Evolutionary conservation across 2,329 filamentous ascomycete genomes (phyloP), one percentile per base, ranked within the genome.

Genomic region (Fusarium albosuccineum): DNA sequence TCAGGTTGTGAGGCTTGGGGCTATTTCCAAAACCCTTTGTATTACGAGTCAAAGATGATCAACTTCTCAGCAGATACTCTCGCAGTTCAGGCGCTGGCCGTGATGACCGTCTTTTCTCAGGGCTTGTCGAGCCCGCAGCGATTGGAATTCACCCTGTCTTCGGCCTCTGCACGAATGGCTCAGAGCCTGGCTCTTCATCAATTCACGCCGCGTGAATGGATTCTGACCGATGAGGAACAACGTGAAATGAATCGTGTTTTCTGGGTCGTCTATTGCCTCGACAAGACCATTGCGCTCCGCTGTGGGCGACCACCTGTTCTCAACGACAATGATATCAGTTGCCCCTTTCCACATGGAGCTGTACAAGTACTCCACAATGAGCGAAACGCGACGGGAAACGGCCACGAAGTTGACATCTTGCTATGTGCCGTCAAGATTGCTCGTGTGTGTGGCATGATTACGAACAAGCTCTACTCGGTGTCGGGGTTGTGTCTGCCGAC

Each of bases 191-290:
- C 13, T 13, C 36, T 39, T n/a, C 14, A 39, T 16, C 36, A 16
- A 13, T 16, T n/a, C 11, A 6, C 36, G 14, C 14, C 36, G 14
- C 36, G 14, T n/a, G 36, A 39, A 11, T 39, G 36, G 36, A 39
- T 9, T 39, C 36, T 39, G 14, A 9, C 9, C 9, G 36, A 56
- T 6, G 39, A 51, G 5, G 57, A 56, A 17, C 17, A 60, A 6
- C 9, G 5, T 1, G 33, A 60, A 5, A 37, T 51, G 45, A 22
- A 30, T 2, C 51, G 57, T 7, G 22, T 40, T 3, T 60, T 60
- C 16, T 60, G 57, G 57, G 57, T 51, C 13, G 26, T 60, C 2
- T 60, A 60, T 27, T 60, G 44, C 11, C 57, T 60, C 5, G 57
- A 60, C 37, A 60, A 55, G 39, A 51, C 39, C 9, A 60, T 60